These are phyloP conservation scores for Populus nigra DNA, from an alignment of 345 rosid genomes.

Conservation along the genomic window DNA sequence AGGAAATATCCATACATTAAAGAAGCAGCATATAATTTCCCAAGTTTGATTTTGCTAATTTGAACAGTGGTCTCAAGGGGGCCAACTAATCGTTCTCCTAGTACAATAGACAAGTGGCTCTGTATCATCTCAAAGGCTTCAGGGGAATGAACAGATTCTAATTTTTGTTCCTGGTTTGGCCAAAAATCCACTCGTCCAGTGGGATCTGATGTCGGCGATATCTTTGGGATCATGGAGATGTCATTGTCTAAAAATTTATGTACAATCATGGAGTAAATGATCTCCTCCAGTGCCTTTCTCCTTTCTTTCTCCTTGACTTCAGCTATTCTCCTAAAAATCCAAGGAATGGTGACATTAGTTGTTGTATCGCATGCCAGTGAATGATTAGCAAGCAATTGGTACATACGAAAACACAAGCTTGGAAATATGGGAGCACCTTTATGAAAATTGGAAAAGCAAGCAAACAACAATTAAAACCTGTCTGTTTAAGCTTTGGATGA, in stretches of 20 bases:
- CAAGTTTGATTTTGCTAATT: slow-evolving; percentile 85
- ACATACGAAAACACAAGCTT: not conserved
- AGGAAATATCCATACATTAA: slow-evolving; percentile 89
- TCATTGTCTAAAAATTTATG: slow-evolving; percentile 61
- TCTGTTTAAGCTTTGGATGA: no score
- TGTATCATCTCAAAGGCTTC: slow-evolving; percentile 96
- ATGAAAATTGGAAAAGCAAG: not conserved
- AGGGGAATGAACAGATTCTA: slow-evolving; percentile 79
- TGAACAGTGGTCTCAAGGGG: slow-evolving; percentile 65
- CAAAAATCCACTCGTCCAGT: slow-evolving; percentile 78
- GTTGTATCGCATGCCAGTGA: slow-evolving; percentile 1
- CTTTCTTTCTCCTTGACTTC: slow-evolving; percentile 81
- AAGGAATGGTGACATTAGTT: slow-evolving; percentile 2
- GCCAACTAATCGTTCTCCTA: slow-evolving; percentile 71
- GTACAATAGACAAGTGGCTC: slow-evolving; percentile 71
- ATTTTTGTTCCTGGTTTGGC: slow-evolving; percentile 88
- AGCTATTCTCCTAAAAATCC: slow-evolving; percentile 66
- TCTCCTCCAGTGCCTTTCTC: slow-evolving; percentile 63
- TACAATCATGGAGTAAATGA: slow-evolving; percentile 78
- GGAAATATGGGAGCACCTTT: not conserved
- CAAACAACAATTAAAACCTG: not conserved
- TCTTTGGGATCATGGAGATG: slow-evolving; percentile 76
- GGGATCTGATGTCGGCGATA: slow-evolving; percentile 67
- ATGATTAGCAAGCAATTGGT: not conserved
- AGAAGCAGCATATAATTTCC: slow-evolving; percentile 89